These are phyloP conservation scores for Pilatotrama ljubarskyi DNA, from an alignment of 768 basidiomycete species.

Conservation along the genomic window DNA sequence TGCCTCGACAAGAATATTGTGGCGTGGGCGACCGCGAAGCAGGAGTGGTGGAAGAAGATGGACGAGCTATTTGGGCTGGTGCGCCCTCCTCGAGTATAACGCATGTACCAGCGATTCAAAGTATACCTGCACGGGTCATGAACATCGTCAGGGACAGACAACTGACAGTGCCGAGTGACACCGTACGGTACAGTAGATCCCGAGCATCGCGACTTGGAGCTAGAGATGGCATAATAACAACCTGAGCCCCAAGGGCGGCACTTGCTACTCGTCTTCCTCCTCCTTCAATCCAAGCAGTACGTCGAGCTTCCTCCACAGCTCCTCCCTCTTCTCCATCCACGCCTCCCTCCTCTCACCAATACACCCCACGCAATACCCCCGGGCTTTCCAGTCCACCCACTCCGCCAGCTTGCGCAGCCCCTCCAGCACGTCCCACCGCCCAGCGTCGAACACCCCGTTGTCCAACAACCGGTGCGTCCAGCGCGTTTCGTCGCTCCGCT, in stretches of 20 bases:
- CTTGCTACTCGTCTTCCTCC: too few species aligned
- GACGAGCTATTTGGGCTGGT: not conserved
- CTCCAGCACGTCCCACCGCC: slow-evolving; percentile 36
- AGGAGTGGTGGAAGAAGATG: not conserved
- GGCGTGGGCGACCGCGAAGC: too few species aligned
- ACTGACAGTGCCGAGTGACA: too few species aligned
- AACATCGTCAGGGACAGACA: too few species aligned
- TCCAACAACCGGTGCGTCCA: slow-evolving; percentile 24
- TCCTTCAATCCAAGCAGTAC: slow-evolving; percentile 28
- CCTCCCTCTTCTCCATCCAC: slow-evolving; percentile 34
- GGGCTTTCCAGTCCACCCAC: slow-evolving; percentile 30
- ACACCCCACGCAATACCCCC: slow-evolving; percentile 40
- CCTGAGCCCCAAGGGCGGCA: too few species aligned
- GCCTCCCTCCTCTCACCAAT: slow-evolving; percentile 28
- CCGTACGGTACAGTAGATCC: too few species aligned
- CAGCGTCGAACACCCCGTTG: slow-evolving; percentile 30
- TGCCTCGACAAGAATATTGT: too few species aligned
- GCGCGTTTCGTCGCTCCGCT: too few species aligned
- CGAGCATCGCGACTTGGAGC: too few species aligned
- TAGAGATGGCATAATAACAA: too few species aligned
- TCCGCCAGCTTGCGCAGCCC: slow-evolving; percentile 36
- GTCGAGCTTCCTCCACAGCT: slow-evolving; percentile 35
- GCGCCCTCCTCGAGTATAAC: not conserved
- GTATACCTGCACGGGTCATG: too few species aligned
- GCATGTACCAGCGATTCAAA: too few species aligned